Evolutionary conservation across 345 rosid species (phyloP).

Genomic region (Boechera stricta): DNA sequence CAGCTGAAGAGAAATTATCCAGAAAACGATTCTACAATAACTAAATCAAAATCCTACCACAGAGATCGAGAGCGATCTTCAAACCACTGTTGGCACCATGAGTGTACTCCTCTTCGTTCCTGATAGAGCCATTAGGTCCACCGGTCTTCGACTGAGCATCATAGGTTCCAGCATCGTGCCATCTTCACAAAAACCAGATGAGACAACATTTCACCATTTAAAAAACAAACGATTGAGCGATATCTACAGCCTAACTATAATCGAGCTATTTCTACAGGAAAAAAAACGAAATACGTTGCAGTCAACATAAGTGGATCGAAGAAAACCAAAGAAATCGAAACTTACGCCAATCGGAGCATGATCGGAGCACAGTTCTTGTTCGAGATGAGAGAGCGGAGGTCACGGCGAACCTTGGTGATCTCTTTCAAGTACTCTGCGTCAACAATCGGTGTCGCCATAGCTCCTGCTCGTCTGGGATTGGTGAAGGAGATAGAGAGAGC

Average conservation of each 20-base stretch:
- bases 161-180: slow-evolving; percentile 98
- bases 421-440: slow-evolving; percentile 83
- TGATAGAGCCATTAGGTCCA: slow-evolving; percentile 90
- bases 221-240: slow-evolving; percentile 1
- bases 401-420: slow-evolving; percentile 91
- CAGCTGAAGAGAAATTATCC: not conserved
- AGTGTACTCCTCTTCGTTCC: slow-evolving; percentile 76
- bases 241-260: not conserved
- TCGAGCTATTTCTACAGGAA: not conserved
- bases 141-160: slow-evolving; percentile 83
- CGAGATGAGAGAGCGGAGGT: slow-evolving; percentile 89
- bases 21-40: slow-evolving; percentile 12
- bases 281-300: not conserved
- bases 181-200: slow-evolving; percentile 51
- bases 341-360: slow-evolving; percentile 95
- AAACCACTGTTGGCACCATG: slow-evolving; percentile 83
- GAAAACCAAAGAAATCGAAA: not conserved
- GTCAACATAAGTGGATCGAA: not conserved
- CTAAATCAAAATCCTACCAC: slow-evolving; percentile 55
- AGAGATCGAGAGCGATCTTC: slow-evolving; percentile 80
- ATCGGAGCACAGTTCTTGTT: slow-evolving; percentile 89
- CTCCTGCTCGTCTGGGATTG: not conserved
- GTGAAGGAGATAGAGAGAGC: slow-evolving; percentile 15
- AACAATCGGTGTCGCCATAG: slow-evolving; percentile 79
- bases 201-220: slow-evolving; percentile 3